Percentiles rank a stretch among this genome's conserved stretches.
phyloP scores from a whole-genome alignment of 164 flowering plant genomes.

The Vitis rupestris region DNA sequence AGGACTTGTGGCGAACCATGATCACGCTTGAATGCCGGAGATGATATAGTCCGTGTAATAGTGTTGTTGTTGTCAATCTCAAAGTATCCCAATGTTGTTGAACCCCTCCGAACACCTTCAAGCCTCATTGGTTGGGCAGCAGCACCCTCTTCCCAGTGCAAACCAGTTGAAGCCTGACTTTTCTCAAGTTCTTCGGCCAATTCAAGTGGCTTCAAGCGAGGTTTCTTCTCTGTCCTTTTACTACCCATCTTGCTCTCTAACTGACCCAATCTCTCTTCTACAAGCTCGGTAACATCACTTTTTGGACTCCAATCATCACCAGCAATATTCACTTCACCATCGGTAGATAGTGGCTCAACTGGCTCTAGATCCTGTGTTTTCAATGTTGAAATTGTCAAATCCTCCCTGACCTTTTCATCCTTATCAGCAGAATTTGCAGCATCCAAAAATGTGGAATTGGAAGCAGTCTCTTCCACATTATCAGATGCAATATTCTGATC shows the following conservation, averaged over 20 bases:
- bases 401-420: conserved; percentile 11
- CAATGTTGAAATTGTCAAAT: not conserved
- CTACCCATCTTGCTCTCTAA: conserved; percentile 43
- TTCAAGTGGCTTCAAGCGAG: conserved; percentile 63
- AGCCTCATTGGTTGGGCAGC: conserved; percentile 99
- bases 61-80: conserved; percentile 61
- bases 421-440: conserved; percentile 9
- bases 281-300: conserved; percentile 47
- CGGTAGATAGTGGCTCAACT: conserved; percentile 3
- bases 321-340: conserved; percentile 24
- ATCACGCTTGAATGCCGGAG: conserved; percentile 68
- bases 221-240: conserved; percentile 42
- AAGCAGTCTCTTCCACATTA: conserved; percentile 3
- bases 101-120: conserved; percentile 82
- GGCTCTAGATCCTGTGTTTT: conserved; percentile 14
- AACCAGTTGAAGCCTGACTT: conserved; percentile 78
- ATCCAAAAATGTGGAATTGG: conserved; percentile 4
- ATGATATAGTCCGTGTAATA: conserved; percentile 60
- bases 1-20: conserved; percentile 85
- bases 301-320: conserved; percentile 29
- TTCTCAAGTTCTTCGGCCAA: conserved; percentile 90
- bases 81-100: conserved; percentile 87
- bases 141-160: conserved; percentile 92
- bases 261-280: conserved; percentile 49
- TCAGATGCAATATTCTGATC: not conserved